Evolutionary conservation across 2,329 filamentous ascomycete species (phyloP).

Genomic region (Calonectria pauciramosa): DNA sequence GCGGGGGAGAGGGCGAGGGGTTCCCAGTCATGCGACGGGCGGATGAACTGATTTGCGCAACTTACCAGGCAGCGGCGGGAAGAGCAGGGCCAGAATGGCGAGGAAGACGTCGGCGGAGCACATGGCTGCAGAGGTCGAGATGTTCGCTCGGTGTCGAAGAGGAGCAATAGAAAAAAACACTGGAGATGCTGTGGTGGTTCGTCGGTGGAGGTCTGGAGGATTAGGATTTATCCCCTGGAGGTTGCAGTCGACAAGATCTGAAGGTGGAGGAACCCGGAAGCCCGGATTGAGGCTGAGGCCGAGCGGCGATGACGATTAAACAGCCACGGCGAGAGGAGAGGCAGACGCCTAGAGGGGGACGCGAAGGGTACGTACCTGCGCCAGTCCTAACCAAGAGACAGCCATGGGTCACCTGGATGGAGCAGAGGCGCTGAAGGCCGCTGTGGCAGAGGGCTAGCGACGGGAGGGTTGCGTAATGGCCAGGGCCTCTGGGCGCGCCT

Average conservation of each 20-base stretch:
- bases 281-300: conserved; percentile 33
- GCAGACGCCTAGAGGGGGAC: not conserved
- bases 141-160: not conserved
- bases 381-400: not conserved
- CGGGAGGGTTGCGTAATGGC: conserved; percentile 28
- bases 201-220: conserved; percentile 10
- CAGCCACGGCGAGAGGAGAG: not conserved
- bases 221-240: conserved; percentile 20
- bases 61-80: conserved; percentile 75
- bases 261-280: conserved; percentile 13
- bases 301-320: conserved; percentile 39
- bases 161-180: not conserved
- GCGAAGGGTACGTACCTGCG: conserved; percentile 2
- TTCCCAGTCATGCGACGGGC: not conserved
- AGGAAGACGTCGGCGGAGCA: conserved; percentile 74
- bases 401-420: conserved; percentile 21
- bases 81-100: conserved; percentile 73
- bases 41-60: conserved; percentile 32
- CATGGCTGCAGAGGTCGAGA: conserved; percentile 55
- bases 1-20: conserved; percentile 7
- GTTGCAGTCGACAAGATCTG: conserved; percentile 23
- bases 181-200: not conserved
- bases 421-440: not conserved
- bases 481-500: not conserved
- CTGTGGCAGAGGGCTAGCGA: conserved; percentile 1